Percentiles rank a stretch among this genome's conserved stretches.
Evolutionary conservation across 2,329 filamentous ascomycete genomes (phyloP).

Genomic region (Paraphaeosphaeria sporulosa): DNA sequence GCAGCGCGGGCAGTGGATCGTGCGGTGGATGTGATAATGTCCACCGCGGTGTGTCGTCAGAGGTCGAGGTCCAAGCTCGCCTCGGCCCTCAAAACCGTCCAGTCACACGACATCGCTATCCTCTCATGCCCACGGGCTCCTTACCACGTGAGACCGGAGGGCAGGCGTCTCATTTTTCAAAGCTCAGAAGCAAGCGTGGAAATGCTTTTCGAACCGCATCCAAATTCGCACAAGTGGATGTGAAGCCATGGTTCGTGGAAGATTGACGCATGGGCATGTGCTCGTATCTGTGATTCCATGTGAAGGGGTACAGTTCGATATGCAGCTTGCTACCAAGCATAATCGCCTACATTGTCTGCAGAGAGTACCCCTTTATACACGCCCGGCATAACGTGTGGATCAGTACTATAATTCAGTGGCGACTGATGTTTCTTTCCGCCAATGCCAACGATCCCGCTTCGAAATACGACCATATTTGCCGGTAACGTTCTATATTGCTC

Average conservation of each 20-base stretch:
- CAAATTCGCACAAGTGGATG: not conserved
- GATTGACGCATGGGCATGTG: not conserved
- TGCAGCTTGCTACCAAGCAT: not conserved
- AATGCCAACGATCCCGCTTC: not conserved
- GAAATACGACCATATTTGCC: not conserved
- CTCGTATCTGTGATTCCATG: not conserved
- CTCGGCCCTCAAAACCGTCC: not conserved
- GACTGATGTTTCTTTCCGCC: not conserved
- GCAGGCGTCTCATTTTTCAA: not conserved
- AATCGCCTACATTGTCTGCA: not conserved
- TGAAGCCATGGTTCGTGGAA: not conserved
- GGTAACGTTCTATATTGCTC: constrained; percentile 1
- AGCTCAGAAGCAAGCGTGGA: not conserved
- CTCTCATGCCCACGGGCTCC: no score
- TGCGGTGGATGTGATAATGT: not conserved
- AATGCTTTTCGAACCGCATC: not conserved
- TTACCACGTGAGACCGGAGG: not conserved
- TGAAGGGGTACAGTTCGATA: not conserved
- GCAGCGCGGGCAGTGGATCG: not conserved
- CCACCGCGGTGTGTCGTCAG: constrained; percentile 2
- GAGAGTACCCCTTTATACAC: not conserved
- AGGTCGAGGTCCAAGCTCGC: constrained; percentile 1
- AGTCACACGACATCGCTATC: no score
- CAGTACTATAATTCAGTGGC: not conserved
- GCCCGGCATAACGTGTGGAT: not conserved